Percentiles rank a stretch among this genome's conserved stretches.
These are phyloP conservation scores for Aegilops sharonensis DNA, from an alignment of 176 grass and related monocot genomes.

Conservation along the genomic window DNA sequence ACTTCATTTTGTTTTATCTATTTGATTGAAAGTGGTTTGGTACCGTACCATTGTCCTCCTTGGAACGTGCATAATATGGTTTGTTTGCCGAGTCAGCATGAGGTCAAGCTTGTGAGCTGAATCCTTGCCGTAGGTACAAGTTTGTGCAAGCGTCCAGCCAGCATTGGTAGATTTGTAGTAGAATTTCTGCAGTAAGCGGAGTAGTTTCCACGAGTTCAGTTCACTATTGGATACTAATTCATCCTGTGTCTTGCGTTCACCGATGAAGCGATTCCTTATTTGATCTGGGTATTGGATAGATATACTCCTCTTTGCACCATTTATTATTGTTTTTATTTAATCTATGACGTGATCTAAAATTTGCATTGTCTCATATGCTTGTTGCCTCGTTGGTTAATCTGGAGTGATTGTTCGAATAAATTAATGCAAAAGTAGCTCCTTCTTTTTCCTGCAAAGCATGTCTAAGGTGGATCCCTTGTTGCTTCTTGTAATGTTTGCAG, in stretches of 20 bases:
- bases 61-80: not conserved
- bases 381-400: not conserved
- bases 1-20: not conserved
- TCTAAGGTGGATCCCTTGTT: slow-evolving; percentile 17
- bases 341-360: not conserved
- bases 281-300: not conserved
- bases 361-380: not conserved
- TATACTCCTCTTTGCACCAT: not conserved
- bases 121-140: not conserved
- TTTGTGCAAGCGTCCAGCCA: not conserved
- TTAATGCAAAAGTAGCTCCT: not conserved
- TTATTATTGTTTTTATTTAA: not conserved
- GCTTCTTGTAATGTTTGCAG: slow-evolving; percentile 32
- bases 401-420: not conserved
- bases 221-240: not conserved
- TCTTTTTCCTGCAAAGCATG: slow-evolving; percentile 12
- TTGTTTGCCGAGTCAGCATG: not conserved
- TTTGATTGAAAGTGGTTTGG: not conserved
- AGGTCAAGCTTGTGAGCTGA: not conserved
- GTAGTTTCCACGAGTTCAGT: not conserved
- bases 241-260: not conserved
- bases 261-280: not conserved
- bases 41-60: not conserved
- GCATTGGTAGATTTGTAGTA: not conserved
- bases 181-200: not conserved